phyloP scores from a whole-genome alignment of 345 rosid genomes.

The Syzygium aqueum region DNA sequence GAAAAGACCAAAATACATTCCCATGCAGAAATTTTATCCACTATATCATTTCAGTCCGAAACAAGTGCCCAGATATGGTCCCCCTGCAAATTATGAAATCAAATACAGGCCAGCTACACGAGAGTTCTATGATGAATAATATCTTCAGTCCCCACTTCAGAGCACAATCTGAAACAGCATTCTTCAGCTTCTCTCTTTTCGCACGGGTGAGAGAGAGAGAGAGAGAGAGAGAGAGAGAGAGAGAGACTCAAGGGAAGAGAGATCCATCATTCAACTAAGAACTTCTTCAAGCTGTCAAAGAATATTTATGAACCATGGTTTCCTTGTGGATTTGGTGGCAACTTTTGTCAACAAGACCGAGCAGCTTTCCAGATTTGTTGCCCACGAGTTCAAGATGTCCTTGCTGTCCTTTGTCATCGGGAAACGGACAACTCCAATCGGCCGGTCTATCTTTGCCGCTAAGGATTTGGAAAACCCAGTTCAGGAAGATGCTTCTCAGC shows the following conservation, averaged over 20 bases:
- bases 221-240: no score
- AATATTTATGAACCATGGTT: slow-evolving; percentile 67
- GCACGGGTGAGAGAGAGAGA: no score
- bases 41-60: no score
- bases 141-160: no score
- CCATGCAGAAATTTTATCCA: no score
- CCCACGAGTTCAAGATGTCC: slow-evolving; percentile 87
- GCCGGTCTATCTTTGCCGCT: slow-evolving; percentile 84
- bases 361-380: slow-evolving; percentile 80
- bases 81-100: no score
- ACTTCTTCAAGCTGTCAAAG: slow-evolving; percentile 46
- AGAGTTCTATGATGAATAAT: no score
- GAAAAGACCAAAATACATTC: no score
- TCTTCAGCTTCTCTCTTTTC: no score
- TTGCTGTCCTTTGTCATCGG: slow-evolving; percentile 68
- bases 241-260: not conserved
- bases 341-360: slow-evolving; percentile 90
- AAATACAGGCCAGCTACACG: no score
- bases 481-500: slow-evolving; percentile 91
- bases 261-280: not conserved
- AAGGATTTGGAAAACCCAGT: slow-evolving; percentile 83
- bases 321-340: slow-evolving; percentile 88
- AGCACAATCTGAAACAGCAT: no score
- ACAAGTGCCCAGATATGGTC: no score
- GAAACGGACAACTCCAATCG: slow-evolving; percentile 58